Evolutionary conservation across 768 basidiomycete genomes (phyloP), one percentile per base, ranked within the genome.

Genomic region (Pulveroboletus sp.): DNA sequence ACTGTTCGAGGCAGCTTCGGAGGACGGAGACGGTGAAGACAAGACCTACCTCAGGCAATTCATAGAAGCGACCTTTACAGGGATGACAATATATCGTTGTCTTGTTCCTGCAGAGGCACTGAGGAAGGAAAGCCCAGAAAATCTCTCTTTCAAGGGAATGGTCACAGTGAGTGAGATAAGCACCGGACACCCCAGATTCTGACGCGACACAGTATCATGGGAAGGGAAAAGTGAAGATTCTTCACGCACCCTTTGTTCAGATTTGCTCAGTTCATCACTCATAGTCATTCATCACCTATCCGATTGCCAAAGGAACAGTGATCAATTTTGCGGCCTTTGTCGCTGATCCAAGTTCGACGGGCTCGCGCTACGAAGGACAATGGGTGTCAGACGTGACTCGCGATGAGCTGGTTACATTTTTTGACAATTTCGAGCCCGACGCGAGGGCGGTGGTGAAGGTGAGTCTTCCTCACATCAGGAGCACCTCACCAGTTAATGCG

Each of bases 221-320:
- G 20, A 58, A 35, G 23, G 39, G 40, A 36, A 53, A 45, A 41
- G 62, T 53, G 40, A 3, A 16, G 1, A 10, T 35, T 13, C 20
- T 38, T 23, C 2, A 1, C 11, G 13, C 29, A 17, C 1, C 14
- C n/a, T 27, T 31, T 26, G 1, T 34, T 38, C 23, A 12, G 8
- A 13, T 19, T 8, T 13, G 17, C 27, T 40, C 4, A 43, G 20
- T n/a, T 36, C 23, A n/a, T 27, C 11, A 10, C 40, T 39, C 14
- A 6, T 30, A 79, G 78, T 64, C 68, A 34, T 41, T 75, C 2
- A 61, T 77, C 6, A 59, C 62, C 5, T 77, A 72, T 51, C 75
- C 74, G 5, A 63, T 76, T 37, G 62, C 66, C 3, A 61, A 63
- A 31, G 71, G 74, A 5, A 49, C 58, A 6, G 27, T 70, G 5